These are phyloP conservation scores for Meripilus lineatus DNA, from an alignment of 1,284 basidiomycete genomes.

Conservation along the genomic window DNA sequence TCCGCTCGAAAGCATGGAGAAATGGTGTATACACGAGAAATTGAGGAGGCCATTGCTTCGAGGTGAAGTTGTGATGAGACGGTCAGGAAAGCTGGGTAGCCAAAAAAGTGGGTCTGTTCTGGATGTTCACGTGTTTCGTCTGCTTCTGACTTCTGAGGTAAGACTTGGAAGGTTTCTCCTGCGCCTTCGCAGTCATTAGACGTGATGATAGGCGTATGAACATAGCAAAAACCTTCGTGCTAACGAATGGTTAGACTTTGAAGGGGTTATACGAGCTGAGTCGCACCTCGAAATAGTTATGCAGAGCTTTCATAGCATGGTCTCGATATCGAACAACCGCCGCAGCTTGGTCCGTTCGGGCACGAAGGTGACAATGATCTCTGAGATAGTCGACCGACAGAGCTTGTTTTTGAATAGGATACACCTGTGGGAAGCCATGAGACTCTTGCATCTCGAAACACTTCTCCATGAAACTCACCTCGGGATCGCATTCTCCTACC, in stretches of 20 bases:
- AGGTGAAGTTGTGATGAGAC: conserved; percentile 96
- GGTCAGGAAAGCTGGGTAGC: conserved; percentile 79
- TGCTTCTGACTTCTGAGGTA: conserved; percentile 14
- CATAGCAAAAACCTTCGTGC: conserved; percentile 74
- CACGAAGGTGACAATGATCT: conserved; percentile 79
- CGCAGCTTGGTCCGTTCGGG: conserved; percentile 68
- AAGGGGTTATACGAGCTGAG: not conserved
- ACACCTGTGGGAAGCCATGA: conserved; percentile 41
- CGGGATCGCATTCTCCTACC: conserved; percentile 72
- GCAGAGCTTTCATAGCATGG: conserved; percentile 46
- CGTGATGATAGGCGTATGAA: conserved; percentile 86
- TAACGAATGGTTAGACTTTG: conserved; percentile 24
- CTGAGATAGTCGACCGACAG: conserved; percentile 73
- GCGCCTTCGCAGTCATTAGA: conserved; percentile 96
- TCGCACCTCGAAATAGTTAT: conserved; percentile 67
- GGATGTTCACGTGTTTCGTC: conserved; percentile 16
- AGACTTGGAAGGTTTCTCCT: conserved; percentile 85
- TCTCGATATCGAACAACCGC: conserved; percentile 75
- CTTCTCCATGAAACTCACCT: conserved; percentile 38
- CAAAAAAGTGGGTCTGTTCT: conserved; percentile 55
- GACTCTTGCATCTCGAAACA: not conserved
- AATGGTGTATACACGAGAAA: conserved; percentile 86
- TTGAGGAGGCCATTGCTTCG: conserved; percentile 77
- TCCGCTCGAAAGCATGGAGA: conserved; percentile 94
- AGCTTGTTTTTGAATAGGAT: conserved; percentile 86